Percentiles rank a stretch among this genome's conserved stretches.
Conservation (phyloP, 805 yeast genomes). For the Maudiozyma saulgeensis region DNA sequence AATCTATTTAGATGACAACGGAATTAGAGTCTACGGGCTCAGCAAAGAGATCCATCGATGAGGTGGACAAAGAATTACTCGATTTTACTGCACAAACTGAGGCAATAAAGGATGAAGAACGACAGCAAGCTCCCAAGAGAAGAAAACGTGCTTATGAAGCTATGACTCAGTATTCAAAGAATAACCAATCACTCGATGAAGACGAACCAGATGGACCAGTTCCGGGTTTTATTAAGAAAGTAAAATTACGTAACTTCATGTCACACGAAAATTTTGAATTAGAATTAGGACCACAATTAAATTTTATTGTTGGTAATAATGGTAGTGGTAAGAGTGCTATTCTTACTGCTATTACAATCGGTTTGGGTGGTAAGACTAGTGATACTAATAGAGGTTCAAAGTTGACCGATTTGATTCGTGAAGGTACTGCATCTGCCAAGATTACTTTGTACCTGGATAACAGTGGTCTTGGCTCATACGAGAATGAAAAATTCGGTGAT, state of each 20-base stretch:
- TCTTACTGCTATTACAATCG: conserved; percentile 76
- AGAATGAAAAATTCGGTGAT: conserved; percentile 57
- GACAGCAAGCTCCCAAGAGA: conserved; percentile 9
- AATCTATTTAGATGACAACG: neutral
- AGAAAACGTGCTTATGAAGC: conserved; percentile 19
- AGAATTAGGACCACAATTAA: conserved; percentile 66
- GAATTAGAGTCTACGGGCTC: neutral
- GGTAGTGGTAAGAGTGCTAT: conserved; percentile 91
- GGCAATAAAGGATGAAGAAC: neutral
- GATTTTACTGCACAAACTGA: conserved; percentile 10
- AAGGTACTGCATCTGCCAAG: conserved; percentile 62
- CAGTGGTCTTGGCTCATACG: conserved; percentile 55
- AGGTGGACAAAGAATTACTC: conserved; percentile 12
- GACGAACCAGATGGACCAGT: conserved; percentile 10
- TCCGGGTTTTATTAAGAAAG: conserved; percentile 59
- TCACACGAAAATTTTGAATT: conserved; percentile 77
- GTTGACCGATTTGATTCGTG: conserved; percentile 60
- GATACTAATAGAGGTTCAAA: conserved; percentile 79
- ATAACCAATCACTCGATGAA: conserved; percentile 1
- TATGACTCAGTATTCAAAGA: conserved; percentile 20
- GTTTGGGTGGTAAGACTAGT: conserved; percentile 80
- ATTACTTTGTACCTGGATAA: conserved; percentile 58
- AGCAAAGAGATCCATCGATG: conserved; percentile 11
- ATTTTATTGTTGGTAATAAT: conserved; percentile 80
- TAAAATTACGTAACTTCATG: conserved; percentile 71